phyloP scores from a whole-genome alignment of 106 monocot species.

The Dendrobium officinale region DNA sequence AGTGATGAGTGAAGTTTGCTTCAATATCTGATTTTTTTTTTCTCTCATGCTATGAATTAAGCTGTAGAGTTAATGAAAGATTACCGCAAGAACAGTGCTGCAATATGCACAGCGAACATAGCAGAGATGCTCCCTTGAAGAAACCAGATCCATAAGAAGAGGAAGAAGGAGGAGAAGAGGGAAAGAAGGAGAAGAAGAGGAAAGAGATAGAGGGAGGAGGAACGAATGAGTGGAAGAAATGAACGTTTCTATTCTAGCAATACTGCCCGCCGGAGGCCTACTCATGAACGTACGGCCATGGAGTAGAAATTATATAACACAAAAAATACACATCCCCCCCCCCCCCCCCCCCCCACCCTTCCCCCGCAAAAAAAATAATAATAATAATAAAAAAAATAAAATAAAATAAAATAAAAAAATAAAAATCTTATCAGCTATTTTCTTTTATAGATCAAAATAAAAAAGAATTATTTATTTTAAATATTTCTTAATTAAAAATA shows the following conservation, averaged over 20 bases:
- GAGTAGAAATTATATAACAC: background rate
- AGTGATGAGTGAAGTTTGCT: too few species aligned
- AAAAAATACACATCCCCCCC: background rate
- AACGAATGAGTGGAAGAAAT: background rate
- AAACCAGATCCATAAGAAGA: conserved; percentile 18
- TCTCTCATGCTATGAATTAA: too few species aligned
- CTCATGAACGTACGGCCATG: background rate
- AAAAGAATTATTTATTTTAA: too few species aligned
- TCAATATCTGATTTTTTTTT: too few species aligned
- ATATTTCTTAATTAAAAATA: too few species aligned
- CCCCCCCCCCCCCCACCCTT: background rate
- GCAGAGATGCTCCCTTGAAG: conserved; percentile 25
- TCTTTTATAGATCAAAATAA: too few species aligned
- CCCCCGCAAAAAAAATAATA: too few species aligned
- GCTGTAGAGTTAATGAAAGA: background rate
- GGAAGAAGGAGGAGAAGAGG: background rate
- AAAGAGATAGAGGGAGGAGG: background rate
- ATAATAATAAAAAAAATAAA: too few species aligned
- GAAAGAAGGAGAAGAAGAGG: background rate
- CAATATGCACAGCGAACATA: conserved; percentile 29
- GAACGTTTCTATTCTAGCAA: conserved; percentile 7
- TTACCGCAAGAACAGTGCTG: conserved; percentile 28
- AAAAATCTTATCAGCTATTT: too few species aligned
- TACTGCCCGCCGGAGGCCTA: conserved; percentile 7
- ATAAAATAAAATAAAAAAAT: too few species aligned